Evolutionary conservation across 2,329 filamentous ascomycete genomes (phyloP).

Genomic region (Madurella mycetomatis): DNA sequence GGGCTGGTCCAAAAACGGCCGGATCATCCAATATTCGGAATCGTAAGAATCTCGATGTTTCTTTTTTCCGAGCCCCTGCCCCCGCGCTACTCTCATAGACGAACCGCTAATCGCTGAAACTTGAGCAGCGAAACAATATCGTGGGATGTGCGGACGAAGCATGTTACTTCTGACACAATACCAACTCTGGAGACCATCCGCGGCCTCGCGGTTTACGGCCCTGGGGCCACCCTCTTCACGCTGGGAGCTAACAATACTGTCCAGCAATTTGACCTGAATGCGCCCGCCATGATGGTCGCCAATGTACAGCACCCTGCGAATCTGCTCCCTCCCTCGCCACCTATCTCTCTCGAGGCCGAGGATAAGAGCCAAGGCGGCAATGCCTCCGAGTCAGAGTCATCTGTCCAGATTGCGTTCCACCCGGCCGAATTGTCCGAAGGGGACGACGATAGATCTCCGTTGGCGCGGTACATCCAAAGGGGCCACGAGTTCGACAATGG

Average conservation of each 20-base stretch:
- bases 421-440: conserved; percentile 61
- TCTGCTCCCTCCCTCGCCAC: conserved; percentile 73
- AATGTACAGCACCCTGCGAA: conserved; percentile 83
- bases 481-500: conserved; percentile 58
- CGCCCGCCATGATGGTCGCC: conserved; percentile 71
- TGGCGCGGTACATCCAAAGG: conserved; percentile 67
- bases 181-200: conserved; percentile 77
- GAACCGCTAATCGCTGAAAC: conserved; percentile 23
- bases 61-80: neutral
- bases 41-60: conserved; percentile 54
- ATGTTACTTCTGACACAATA: conserved; percentile 84
- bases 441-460: conserved; percentile 64
- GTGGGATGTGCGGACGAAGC: conserved; percentile 98
- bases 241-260: conserved; percentile 82
- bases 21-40: conserved; percentile 88
- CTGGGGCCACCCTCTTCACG: conserved; percentile 88
- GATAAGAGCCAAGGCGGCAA: conserved; percentile 49
- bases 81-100: neutral
- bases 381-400: conserved; percentile 51
- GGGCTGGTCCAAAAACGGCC: conserved; percentile 96
- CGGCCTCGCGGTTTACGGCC: conserved; percentile 82
- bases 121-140: conserved; percentile 72
- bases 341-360: conserved; percentile 73
- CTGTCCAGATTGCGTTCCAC: conserved; percentile 52
- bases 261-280: conserved; percentile 93